These are phyloP conservation scores for Nakazawaea ishiwadae DNA, from an alignment of 805 yeast genomes.

Conservation along the genomic window DNA sequence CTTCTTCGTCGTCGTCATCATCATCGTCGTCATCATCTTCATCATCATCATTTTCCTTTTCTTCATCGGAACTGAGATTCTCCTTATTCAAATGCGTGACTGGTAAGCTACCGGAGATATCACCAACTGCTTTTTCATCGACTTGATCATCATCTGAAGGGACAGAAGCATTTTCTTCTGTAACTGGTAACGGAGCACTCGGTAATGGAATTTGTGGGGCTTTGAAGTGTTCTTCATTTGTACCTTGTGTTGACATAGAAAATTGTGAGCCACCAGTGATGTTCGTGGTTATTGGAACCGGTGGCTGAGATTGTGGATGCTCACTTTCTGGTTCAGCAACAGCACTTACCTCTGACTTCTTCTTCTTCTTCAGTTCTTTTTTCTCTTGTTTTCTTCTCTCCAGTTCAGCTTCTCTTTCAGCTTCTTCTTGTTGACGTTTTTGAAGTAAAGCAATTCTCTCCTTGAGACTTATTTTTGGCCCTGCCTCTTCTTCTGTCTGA, in stretches of 20 bases:
- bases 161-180: too few species aligned
- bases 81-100: too few species aligned
- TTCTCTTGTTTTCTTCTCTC: slow-evolving; percentile 43
- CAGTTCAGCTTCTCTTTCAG: slow-evolving; percentile 61
- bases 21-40: slow-evolving; percentile 39
- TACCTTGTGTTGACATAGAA: not conserved
- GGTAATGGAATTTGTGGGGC: too few species aligned
- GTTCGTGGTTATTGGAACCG: slow-evolving; percentile 1
- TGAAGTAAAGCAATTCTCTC: slow-evolving; percentile 85
- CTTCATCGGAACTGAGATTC: slow-evolving; percentile 8
- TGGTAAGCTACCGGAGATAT: too few species aligned
- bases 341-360: slow-evolving; percentile 8
- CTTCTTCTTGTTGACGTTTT: slow-evolving; percentile 75
- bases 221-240: not conserved
- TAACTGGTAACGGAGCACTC: too few species aligned
- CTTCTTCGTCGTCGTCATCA: slow-evolving; percentile 45
- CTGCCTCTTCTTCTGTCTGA: slow-evolving; percentile 44
- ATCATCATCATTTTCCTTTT: slow-evolving; percentile 21
- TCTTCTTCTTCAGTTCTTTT: slow-evolving; percentile 35
- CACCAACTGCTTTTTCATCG: too few species aligned
- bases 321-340: not conserved
- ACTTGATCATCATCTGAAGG: too few species aligned
- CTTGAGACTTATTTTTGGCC: slow-evolving; percentile 75
- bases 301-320: not conserved
- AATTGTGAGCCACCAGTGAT: slow-evolving; percentile 4